Evolutionary conservation across 176 grass and related monocot species (phyloP), one percentile per base, ranked within the genome.

Genomic region (Aegilops tauschii): DNA sequence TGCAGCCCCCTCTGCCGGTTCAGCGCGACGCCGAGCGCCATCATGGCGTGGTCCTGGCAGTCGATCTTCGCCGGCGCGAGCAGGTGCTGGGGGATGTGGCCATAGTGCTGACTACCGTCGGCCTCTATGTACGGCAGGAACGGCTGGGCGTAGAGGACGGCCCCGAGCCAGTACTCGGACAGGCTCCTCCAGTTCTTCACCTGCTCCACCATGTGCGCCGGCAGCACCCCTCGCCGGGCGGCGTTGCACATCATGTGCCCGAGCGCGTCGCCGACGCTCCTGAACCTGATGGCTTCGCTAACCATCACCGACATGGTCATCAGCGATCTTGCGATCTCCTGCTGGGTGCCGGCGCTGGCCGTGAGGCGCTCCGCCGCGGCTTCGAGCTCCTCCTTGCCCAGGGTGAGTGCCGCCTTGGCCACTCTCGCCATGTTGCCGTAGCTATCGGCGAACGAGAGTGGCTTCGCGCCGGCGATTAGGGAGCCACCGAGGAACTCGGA

Each of bases 31-130:
- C 45, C 77, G 2, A 80, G 76, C 66, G 67, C 82, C 76, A 40
- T 42, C 82, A 80, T 80, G 76, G 87, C 68, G 34, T 85, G 65
- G 67, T 89, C 87, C 42, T 84, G 87, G 82, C 82, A 84, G 30
- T 66, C 67, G 56, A 89, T 89, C 56, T 23, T 89, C 11, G 17
- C 73, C 1, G 81, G 87, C 14, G 54, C 66, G 29, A 84, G 87
- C 65, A 79, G 76, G 3, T 79, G 74, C 23, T 72, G 65, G 6
- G 75, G 87, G 39, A 89, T 83, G 80, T 71, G 2, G 13, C 2
- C 14, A 42, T 47, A 30, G 4, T n/a, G 74, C 30, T 8, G 65
- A 18, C 81, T 31, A 3, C 21, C 9, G 20, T 37, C 65, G n/a
- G 52, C 73, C 40, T 42, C 35, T 50, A 83, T 61, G 29, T 3